These are phyloP conservation scores for Suillus bovinus DNA, from an alignment of 768 basidiomycete species.

Conservation along the genomic window DNA sequence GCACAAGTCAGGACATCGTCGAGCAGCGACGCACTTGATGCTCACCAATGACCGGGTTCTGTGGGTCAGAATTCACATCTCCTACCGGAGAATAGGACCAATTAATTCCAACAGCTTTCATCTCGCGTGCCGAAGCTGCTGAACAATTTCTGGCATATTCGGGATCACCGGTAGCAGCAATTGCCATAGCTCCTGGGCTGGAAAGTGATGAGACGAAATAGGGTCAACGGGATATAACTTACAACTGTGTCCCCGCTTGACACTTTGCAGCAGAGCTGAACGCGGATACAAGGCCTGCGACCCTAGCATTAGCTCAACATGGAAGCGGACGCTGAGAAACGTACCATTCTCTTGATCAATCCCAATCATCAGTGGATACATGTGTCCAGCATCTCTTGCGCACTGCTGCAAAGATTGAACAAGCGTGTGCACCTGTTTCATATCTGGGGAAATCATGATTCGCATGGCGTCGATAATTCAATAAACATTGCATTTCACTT, in stretches of 20 bases:
- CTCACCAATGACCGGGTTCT: slow-evolving; percentile 72
- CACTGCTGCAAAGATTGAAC: slow-evolving; percentile 51
- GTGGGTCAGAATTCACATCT: slow-evolving; percentile 69
- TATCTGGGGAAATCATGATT: slow-evolving; percentile 36
- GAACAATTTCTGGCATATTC: slow-evolving; percentile 47
- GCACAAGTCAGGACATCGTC: not conserved
- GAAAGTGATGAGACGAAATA: not conserved
- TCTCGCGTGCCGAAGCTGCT: slow-evolving; percentile 53
- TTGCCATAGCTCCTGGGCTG: slow-evolving; percentile 76
- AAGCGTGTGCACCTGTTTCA: slow-evolving; percentile 49
- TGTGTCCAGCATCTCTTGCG: slow-evolving; percentile 58
- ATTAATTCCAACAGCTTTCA: slow-evolving; percentile 63
- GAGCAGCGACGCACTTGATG: not conserved
- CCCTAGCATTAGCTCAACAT: not conserved
- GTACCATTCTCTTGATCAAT: slow-evolving; percentile 78
- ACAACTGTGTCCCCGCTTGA: slow-evolving; percentile 69
- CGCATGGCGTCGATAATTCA: not conserved
- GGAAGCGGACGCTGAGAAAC: not conserved
- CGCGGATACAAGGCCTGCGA: slow-evolving; percentile 64
- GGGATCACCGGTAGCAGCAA: slow-evolving; percentile 54
- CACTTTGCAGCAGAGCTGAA: slow-evolving; percentile 46
- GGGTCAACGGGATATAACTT: slow-evolving; percentile 25
- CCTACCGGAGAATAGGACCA: slow-evolving; percentile 74
- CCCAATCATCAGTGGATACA: slow-evolving; percentile 59
- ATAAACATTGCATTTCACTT: slow-evolving; percentile 32